Evolutionary conservation across 2,329 filamentous ascomycete species (phyloP).

Genomic region (Colletotrichum agaves): DNA sequence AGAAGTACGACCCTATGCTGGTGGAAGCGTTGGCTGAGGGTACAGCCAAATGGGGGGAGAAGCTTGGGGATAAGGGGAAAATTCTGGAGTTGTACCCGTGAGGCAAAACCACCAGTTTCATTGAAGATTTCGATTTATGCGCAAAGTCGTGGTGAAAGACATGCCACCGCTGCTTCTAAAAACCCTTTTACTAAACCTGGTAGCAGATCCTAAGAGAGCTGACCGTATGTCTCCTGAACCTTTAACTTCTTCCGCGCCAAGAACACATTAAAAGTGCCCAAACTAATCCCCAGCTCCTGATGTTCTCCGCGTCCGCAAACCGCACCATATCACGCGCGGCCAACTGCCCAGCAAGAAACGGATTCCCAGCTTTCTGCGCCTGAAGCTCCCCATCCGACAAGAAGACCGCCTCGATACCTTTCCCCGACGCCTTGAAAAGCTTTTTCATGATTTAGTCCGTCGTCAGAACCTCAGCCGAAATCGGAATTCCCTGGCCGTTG

Average conservation of each 20-base stretch:
- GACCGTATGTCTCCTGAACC: constrained; percentile 44
- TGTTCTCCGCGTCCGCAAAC: constrained; percentile 49
- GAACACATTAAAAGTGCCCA: constrained; percentile 57
- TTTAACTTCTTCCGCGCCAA: constrained; percentile 51
- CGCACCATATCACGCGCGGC: constrained; percentile 47
- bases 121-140: background rate
- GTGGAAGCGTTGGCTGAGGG: constrained; percentile 49
- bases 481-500: constrained; percentile 49
- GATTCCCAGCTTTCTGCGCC: constrained; percentile 47
- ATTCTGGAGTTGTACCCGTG: constrained; percentile 6
- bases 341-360: constrained; percentile 52
- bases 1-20: constrained; percentile 51
- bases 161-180: background rate
- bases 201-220: constrained; percentile 3
- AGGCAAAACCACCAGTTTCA: constrained; percentile 8
- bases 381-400: constrained; percentile 55
- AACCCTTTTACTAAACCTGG: too few species aligned
- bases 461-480: constrained; percentile 54
- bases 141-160: too few species aligned
- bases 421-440: constrained; percentile 48
- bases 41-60: constrained; percentile 51
- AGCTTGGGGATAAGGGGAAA: constrained; percentile 44
- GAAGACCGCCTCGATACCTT: constrained; percentile 50
- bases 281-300: constrained; percentile 51
- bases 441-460: constrained; percentile 49